These are phyloP conservation scores for Amaranthus tricolor DNA, from an alignment of 179 eudicot species.

Conservation along the genomic window DNA sequence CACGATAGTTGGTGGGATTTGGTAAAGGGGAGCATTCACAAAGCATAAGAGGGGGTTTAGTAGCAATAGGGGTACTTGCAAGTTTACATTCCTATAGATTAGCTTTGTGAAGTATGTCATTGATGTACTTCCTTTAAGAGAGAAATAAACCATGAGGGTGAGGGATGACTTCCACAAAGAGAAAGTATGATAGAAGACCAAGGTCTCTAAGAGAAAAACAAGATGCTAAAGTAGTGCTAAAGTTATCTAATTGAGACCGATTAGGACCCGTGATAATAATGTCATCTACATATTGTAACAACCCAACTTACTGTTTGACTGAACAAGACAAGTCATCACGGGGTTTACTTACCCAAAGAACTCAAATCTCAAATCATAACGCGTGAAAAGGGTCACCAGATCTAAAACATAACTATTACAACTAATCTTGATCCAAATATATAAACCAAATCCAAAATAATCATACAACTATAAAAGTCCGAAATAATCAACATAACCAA, in stretches of 20 bases:
- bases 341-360: too few species aligned
- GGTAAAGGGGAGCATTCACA: not conserved
- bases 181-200: constrained; percentile 3
- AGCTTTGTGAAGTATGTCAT: not conserved
- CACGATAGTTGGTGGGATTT: not conserved
- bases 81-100: not conserved
- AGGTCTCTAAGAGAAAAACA: not conserved
- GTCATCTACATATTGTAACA: not conserved
- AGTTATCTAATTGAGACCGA: not conserved
- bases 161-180: not conserved
- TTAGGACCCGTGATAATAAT: not conserved
- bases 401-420: too few species aligned
- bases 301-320: not conserved
- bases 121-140: not conserved
- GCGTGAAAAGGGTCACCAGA: too few species aligned
- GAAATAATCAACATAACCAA: too few species aligned
- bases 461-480: too few species aligned
- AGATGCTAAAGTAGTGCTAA: not conserved
- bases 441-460: too few species aligned
- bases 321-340: too few species aligned
- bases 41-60: not conserved
- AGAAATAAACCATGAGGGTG: not conserved
- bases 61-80: not conserved
- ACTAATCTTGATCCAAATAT: too few species aligned
- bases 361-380: too few species aligned